These are phyloP conservation scores for Lichina pygmaea DNA, from an alignment of 495 filamentous ascomycete species.

Conservation along the genomic window DNA sequence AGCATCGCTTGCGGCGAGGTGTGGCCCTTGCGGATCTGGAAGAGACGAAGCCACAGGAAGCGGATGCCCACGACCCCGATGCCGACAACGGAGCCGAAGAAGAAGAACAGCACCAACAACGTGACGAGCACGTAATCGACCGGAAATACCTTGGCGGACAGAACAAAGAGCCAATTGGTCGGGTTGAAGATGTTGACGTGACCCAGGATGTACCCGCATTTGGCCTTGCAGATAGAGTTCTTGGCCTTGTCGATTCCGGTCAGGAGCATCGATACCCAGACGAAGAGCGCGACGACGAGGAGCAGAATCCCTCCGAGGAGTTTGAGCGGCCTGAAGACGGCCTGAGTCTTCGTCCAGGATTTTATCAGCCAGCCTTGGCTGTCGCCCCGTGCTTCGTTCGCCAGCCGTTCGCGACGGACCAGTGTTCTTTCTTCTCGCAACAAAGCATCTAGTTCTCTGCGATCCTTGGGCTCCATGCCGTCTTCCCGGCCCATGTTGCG, in stretches of 20 bases:
- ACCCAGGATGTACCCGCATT: conserved; percentile 83
- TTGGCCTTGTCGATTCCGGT: conserved; percentile 88
- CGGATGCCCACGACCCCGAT: conserved; percentile 71
- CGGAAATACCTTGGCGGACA: conserved; percentile 61
- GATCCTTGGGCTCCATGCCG: conserved; percentile 56
- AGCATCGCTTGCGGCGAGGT: conserved; percentile 85
- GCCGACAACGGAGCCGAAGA: conserved; percentile 62
- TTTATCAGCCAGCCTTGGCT: conserved; percentile 38
- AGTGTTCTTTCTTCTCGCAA: conserved; percentile 77
- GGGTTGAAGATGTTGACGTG: conserved; percentile 86
- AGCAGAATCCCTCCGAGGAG: conserved; percentile 62
- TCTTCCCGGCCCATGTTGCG: conserved; percentile 52
- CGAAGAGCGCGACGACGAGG: conserved; percentile 36
- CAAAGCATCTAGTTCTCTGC: conserved; percentile 65
- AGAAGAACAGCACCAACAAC: conserved; percentile 58
- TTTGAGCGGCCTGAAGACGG: conserved; percentile 58
- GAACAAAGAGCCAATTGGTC: conserved; percentile 70
- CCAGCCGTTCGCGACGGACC: conserved; percentile 65
- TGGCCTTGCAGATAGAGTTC: conserved; percentile 73
- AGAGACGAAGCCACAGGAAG: conserved; percentile 82
- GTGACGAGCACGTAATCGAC: conserved; percentile 79
- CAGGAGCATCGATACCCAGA: conserved; percentile 82
- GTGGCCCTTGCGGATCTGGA: conserved; percentile 66
- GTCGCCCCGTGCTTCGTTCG: conserved; percentile 53
- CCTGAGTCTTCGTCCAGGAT: conserved; percentile 49